Percentiles rank a stretch among this genome's conserved stretches.
Evolutionary conservation across 306 rosid genomes (phyloP).

Genomic region (Acacia crassicarpa): DNA sequence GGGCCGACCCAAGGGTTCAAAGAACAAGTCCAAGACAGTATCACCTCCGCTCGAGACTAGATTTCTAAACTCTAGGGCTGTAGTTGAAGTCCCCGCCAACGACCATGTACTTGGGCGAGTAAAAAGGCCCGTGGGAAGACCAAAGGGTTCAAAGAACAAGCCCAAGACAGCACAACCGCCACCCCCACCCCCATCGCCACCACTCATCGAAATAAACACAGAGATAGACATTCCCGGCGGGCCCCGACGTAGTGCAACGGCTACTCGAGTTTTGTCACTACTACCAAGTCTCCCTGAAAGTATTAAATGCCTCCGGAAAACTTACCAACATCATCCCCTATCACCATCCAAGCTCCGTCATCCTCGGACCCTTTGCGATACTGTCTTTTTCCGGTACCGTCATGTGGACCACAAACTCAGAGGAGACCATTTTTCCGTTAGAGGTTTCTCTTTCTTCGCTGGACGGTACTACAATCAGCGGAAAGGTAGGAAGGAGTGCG

Average conservation of each 20-base stretch:
- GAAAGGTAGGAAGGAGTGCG: not conserved
- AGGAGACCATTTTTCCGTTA: not conserved
- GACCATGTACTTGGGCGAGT: not conserved
- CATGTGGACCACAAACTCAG: not conserved
- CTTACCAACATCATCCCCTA: slow-evolving; percentile 46
- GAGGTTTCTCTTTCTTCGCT: not conserved
- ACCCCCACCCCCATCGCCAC: no score
- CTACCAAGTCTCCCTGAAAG: slow-evolving; percentile 33
- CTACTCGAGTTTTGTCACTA: slow-evolving; percentile 40
- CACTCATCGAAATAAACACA: no score
- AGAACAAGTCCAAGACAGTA: not conserved
- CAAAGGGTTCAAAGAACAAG: slow-evolving; percentile 74
- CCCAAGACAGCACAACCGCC: slow-evolving; percentile 20
- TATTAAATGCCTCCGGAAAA: slow-evolving; percentile 50
- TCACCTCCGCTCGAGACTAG: not conserved
- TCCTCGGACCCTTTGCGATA: slow-evolving; percentile 51
- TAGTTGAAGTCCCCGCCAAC: not conserved
- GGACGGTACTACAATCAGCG: not conserved
- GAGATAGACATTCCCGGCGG: slow-evolving; percentile 38
- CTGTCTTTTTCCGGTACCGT: slow-evolving; percentile 34
- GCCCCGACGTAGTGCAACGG: slow-evolving; percentile 51
- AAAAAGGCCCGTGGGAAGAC: slow-evolving; percentile 63
- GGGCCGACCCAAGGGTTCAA: slow-evolving; percentile 77
- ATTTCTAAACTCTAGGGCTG: not conserved
- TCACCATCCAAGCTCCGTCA: slow-evolving; percentile 20